Base-by-base conservation (phyloP, 805 yeast species). In the Yarrowia osloensis region DNA sequence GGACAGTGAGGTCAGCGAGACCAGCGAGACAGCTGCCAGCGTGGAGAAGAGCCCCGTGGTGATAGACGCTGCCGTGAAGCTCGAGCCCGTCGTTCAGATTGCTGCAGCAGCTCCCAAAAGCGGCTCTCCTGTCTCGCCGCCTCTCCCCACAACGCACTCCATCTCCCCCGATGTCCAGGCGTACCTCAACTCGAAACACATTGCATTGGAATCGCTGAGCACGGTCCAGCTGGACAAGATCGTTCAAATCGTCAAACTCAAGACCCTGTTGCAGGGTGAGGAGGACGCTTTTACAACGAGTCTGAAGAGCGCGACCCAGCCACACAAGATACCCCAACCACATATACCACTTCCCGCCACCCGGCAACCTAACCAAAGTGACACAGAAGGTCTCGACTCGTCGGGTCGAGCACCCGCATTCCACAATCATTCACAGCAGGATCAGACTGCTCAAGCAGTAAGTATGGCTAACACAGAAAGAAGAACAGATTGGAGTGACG, bases 391-490 rank as follows among this genome's bases (percentile, higher is more conserved):
- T 21, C 7, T 22, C 57, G 57, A 33, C 29, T 3, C 50, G 6
- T 15, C 12, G 28, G 49, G 29, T 44, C 49, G 29, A 44, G 49
- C n/a, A 24, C 28, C 49, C 15, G 24, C 29, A 5, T 24, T n/a
- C 49, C 29, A 13, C n/a, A 13, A 24, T 13, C 19, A 13, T 13
- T 11, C 3, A 8, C 50, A 46, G 50, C 50, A 46, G 50, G 33
- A 26, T 33, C 57, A 50, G 8, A 9, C 28, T 50, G 57, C 57
- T 15, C 57, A 13, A 21, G 57, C 33, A 42, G 65, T 40, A 59
- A 54, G 62, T 54, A 54, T 54, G n/a, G 46, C 62, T 54, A 54
- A 54, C 62, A 54, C 62, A 54, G 62, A 22, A 3, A 54, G 62
- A 22, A 3, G 8, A 24, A 4, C 21, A 37, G n/a, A 29, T 46